Base-by-base conservation (phyloP, 441 rosid species). In the Cnidoscolus chayamansa region DNA sequence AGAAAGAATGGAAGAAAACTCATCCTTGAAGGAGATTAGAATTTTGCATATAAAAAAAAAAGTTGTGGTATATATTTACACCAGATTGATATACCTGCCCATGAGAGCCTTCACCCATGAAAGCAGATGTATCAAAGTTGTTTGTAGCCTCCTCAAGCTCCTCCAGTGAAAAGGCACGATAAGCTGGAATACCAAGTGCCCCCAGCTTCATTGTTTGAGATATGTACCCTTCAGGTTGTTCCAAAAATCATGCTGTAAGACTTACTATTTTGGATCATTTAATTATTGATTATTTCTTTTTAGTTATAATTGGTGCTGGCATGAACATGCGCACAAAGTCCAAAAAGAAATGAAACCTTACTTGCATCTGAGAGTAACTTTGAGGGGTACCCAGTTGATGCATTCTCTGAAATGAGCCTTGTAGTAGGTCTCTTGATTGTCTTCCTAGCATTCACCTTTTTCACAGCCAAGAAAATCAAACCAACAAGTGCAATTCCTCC, bases 131-230 rank as follows among this genome's bases (percentile, higher is more conserved):
- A 72, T 89, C 86, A 31, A 91, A 95, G 85, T 90, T 89, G 73
- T 83, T 83, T 47, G 99, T 92, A 10, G 98, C 98, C 81, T 82
- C 85, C 81, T 88, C 97, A 13, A 92, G 82, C 81, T 95, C 99
- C 81, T 91, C 96, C 72, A 95, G 25, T 50, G 98, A 87, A 84
- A 91, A 95, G 35, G 88, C 86, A 12, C 92, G 84, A 67, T 91
- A 95, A 75, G 98, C 84, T 30, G 98, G 92, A 78, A 95, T 86
- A 67, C 98, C 96, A 0, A 91, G 89, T 20, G 88, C 86, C 76
- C 96, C 97, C 37, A 91, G 83, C 89, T 88, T 92, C 93, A 87
- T 90, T 71, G 93, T 86, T 78, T 92, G 97, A 81, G 96, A 87
- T 75, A 92, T 86, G 75, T 91, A 91, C 78, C 99, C 97, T 94